Conservation (phyloP, 805 yeast genomes). For the Suhomyces sp. region DNA sequence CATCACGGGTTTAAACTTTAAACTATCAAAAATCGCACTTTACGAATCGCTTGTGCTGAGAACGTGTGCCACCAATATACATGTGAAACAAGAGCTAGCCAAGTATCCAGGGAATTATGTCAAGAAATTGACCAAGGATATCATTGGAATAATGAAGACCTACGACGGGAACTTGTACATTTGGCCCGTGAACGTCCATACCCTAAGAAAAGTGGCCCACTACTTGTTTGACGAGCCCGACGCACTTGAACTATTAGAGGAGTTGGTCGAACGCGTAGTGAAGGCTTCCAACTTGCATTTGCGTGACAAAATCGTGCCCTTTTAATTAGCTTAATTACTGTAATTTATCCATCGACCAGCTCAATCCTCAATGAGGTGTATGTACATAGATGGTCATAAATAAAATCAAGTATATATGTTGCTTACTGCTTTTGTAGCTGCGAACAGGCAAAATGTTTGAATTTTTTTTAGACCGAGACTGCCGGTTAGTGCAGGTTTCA, state of each 20-base stretch:
- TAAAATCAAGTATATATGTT: background rate
- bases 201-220: slow-evolving; percentile 26
- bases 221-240: slow-evolving; percentile 21
- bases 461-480: background rate
- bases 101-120: slow-evolving; percentile 24
- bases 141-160: slow-evolving; percentile 37
- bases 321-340: background rate
- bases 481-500: background rate
- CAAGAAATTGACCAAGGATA: slow-evolving; percentile 30
- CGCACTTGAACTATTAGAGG: slow-evolving; percentile 15
- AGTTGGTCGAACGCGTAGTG: slow-evolving; percentile 17
- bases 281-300: slow-evolving; percentile 10
- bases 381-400: background rate
- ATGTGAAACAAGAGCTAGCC: slow-evolving; percentile 18
- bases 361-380: background rate
- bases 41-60: slow-evolving; percentile 25
- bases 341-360: background rate
- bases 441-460: background rate
- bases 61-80: slow-evolving; percentile 12
- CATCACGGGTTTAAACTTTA: slow-evolving; percentile 26
- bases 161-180: slow-evolving; percentile 31
- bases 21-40: slow-evolving; percentile 28
- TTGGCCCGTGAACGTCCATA: slow-evolving; percentile 37
- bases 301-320: slow-evolving; percentile 4
- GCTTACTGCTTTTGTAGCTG: background rate